Evolutionary conservation across 108 stramenopile genomes (phyloP).

Genomic region (Ochromonas danica): DNA sequence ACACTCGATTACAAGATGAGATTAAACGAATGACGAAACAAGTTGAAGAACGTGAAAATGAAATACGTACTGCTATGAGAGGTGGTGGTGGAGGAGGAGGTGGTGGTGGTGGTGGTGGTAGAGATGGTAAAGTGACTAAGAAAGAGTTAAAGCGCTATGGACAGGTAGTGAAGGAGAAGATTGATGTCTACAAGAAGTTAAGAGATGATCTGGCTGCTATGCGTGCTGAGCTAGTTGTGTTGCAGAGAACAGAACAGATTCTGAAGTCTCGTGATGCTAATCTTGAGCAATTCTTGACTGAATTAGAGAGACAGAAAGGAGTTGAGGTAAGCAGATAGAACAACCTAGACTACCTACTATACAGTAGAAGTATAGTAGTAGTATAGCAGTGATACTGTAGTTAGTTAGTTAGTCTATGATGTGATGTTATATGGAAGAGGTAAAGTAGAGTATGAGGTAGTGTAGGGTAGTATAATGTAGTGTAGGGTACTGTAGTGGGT

Average conservation of each 20-base stretch:
- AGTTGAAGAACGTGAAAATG: conserved; percentile 52
- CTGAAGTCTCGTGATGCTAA: conserved; percentile 52
- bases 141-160: conserved; percentile 51
- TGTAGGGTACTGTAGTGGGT: too few species aligned
- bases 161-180: conserved; percentile 51
- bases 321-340: conserved; percentile 40
- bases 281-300: conserved; percentile 60
- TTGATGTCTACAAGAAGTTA: conserved; percentile 43
- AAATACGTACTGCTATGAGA: neutral
- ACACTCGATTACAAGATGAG: conserved; percentile 50
- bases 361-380: too few species aligned
- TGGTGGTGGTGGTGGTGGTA: conserved; percentile 23
- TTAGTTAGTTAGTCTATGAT: too few species aligned
- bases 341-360: too few species aligned
- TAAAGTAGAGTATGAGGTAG: too few species aligned
- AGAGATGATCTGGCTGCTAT: conserved; percentile 48
- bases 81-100: neutral
- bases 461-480: too few species aligned
- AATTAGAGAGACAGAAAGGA: conserved; percentile 66
- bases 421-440: too few species aligned
- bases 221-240: conserved; percentile 51
- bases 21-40: conserved; percentile 37
- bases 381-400: too few species aligned
- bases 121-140: conserved; percentile 37
- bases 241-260: conserved; percentile 58